Base-by-base conservation (phyloP, 2,329 filamentous ascomycete genomes). In the Xylaria sp. region DNA sequence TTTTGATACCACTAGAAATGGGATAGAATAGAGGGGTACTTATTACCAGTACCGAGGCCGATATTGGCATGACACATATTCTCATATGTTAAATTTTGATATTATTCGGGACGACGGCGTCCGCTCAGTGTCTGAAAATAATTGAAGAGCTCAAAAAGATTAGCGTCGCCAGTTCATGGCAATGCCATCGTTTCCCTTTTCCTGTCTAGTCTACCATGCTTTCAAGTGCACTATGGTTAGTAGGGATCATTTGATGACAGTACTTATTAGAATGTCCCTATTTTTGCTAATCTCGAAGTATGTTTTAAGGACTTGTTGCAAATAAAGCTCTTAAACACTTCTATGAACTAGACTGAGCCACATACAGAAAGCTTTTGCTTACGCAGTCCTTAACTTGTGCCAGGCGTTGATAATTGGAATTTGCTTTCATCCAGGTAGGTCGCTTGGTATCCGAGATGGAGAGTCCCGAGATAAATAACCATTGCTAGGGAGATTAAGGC, bases 111-210 rank as follows among this genome's bases (percentile, higher is more conserved):
- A 63, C 63, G 46, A 57, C 46, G 67, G 58, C 62, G 71, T 72
- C 42, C 40, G 63, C 36, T 51, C 51, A 61, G 64, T 72, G 68
- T 67, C 67, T 67, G 68, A 64, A 74, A 66, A 63, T 51, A 71
- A 68, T 67, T 71, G 67, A 71, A 69, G 70, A 68, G 70, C 71
- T 73, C 62, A 53, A 53, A 64, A 69, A 60, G 69, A 69, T 74
- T 71, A 60, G 49, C 44, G 58, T 65, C 61, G 31, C 31, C n/a
- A 46, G n/a, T 20, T 49, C 54, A 40, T 7, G 2, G 6, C 36
- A 17, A 28, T 4, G 6, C 23, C 40, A 3, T 46, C 13, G 6
- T 49, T 20, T 7, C 28, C 20, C 28, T 11, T 54, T 28, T n/a
- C 15, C 2, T 26, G 3, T 36, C 7, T 20, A 13, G 31, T 23